phyloP scores from a whole-genome alignment of 352 stramenopile genomes.

The Globisporangium okanoganense region DNA sequence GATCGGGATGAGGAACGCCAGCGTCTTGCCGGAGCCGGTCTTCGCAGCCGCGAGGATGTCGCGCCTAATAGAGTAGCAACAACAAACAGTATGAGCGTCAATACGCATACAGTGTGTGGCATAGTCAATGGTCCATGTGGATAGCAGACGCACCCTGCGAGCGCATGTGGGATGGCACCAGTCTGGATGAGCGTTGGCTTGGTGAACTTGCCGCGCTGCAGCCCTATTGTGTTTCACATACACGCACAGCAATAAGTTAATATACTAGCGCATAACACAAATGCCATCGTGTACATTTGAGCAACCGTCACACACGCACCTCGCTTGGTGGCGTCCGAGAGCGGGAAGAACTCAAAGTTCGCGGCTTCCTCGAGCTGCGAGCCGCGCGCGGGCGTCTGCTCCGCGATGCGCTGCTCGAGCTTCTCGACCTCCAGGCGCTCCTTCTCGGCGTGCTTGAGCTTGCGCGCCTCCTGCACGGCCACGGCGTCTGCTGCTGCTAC shows the following conservation, averaged over 20 bases:
- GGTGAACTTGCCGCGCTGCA: constrained; percentile 75
- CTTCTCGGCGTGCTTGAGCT: constrained; percentile 73
- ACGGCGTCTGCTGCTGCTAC: background rate
- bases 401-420: constrained; percentile 55
- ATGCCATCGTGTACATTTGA: too few relatives aligned
- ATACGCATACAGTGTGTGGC: background rate
- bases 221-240: constrained; percentile 12
- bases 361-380: constrained; percentile 68
- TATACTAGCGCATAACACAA: background rate
- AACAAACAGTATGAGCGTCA: background rate
- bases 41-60: constrained; percentile 92
- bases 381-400: constrained; percentile 72
- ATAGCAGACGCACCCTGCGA: constrained; percentile 42
- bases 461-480: constrained; percentile 25
- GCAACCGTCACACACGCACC: constrained; percentile 7
- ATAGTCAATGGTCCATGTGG: background rate
- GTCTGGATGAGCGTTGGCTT: constrained; percentile 90
- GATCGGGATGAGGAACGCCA: constrained; percentile 88
- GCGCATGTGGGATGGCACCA: constrained; percentile 79
- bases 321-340: constrained; percentile 76
- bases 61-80: constrained; percentile 23
- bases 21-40: constrained; percentile 93
- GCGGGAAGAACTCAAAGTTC: constrained; percentile 83
- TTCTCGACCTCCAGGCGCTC: constrained; percentile 67
- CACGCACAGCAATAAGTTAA: background rate